Base-by-base conservation (phyloP, 331 rosid species). In the Erythrophleum ivorense region DNA sequence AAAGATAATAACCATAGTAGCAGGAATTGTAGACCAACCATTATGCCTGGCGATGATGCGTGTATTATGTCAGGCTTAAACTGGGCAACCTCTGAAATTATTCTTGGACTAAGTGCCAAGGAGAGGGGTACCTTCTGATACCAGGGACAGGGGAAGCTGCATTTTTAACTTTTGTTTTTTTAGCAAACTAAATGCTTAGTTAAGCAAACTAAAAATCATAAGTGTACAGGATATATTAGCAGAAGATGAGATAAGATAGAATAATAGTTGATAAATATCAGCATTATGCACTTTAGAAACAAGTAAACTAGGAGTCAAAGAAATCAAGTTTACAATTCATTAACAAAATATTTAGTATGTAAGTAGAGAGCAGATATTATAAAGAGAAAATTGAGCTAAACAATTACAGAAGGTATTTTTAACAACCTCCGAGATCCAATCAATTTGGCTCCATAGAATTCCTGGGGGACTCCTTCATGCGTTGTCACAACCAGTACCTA, bases 401-500 rank as follows among this genome's bases (percentile, higher is more conserved):
- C 7, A 75, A 63, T 21, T 48, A 78, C 59, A 67, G 73, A 57
- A 74, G 78, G 63, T 8, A 68, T 53, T 65, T 31, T 60, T 62
- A 83, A 31, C 83, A 81, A 94, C 99, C 99, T 96, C 73, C 97
- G 83, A n/a, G 99, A 96, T 86, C 99, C 99, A 52, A 96, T 89
- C 78, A 89, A 66, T 85, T 92, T 96, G 81, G 99, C 99, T 64
- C 99, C 99, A 78, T 96, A 83, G 87, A 96, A 96, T 85, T 94
- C 99, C 19, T 85, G 49, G 1, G 99, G 99, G 11, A 89, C 97
- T 76, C 99, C 99, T 89, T 96, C 92, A 84, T 94, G 99, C 6
- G 99, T 96, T 52, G 99, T 96, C 89, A 96, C 99, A 77, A 96
- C 99, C 97, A 96, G 78, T 77, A 96, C 98, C 99, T 96, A 70